Conservation (phyloP, 2,329 filamentous ascomycete species). For the Pseudocercospora musae region DNA sequence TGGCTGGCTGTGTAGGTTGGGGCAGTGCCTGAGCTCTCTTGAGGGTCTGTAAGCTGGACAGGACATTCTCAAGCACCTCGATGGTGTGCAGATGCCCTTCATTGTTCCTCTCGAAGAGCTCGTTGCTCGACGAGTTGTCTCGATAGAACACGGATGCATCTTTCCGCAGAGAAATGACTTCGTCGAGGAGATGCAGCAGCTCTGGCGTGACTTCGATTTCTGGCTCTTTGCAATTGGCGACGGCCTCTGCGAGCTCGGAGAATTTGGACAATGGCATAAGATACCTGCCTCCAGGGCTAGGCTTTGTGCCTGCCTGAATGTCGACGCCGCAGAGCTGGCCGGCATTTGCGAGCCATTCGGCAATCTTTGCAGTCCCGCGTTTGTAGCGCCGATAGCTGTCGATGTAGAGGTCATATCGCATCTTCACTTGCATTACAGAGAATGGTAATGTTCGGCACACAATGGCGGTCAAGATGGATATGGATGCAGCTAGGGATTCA, state of each 20-base stretch:
- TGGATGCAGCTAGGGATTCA: too few relatives aligned
- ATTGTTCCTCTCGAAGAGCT: conserved; percentile 1
- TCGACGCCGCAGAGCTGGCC: conserved; percentile 5
- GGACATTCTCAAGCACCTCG: conserved; percentile 3
- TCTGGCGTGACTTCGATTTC: conserved; percentile 2
- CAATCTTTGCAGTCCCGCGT: conserved; percentile 5
- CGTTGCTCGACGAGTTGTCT: not conserved
- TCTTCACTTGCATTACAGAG: not conserved
- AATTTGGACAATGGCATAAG: conserved; percentile 5
- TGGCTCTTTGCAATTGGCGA: not conserved
- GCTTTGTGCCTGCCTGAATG: not conserved
- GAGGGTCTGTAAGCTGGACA: not conserved
- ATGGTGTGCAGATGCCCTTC: conserved; percentile 6
- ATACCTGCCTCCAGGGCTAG: not conserved
- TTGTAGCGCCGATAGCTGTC: conserved; percentile 10
- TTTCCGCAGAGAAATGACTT: conserved; percentile 5
- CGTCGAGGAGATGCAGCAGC: not conserved
- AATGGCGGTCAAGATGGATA: too few relatives aligned
- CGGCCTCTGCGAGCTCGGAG: not conserved
- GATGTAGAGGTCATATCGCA: conserved; percentile 3
- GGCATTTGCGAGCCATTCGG: conserved; percentile 2
- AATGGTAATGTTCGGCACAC: too few relatives aligned
- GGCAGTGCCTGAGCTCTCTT: not conserved
- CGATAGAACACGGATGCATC: conserved; percentile 5
- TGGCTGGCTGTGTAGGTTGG: not conserved